Percentiles rank a stretch among this genome's conserved stretches.
Evolutionary conservation across 2,329 filamentous ascomycete species (phyloP).

Genomic region (Emmonsiellopsis sp.): DNA sequence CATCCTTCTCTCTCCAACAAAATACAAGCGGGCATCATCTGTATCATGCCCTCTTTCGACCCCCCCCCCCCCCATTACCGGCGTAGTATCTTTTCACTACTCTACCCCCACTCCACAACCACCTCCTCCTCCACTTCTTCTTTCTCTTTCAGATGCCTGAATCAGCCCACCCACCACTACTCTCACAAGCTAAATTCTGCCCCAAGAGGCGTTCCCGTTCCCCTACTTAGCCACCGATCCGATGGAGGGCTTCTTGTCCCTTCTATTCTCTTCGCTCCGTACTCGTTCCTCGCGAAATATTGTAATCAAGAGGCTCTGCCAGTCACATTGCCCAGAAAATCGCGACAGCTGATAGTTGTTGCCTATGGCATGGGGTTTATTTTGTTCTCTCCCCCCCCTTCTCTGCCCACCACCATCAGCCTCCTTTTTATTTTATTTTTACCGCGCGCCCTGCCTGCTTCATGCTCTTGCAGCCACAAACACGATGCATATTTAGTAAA

Average conservation of each 20-base stretch:
- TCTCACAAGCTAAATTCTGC: neutral
- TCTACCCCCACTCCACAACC: neutral
- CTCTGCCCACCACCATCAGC: too few relatives aligned
- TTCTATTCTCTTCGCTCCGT: constrained; percentile 1
- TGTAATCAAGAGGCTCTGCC: neutral
- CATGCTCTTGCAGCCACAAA: too few relatives aligned
- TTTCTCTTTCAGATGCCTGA: neutral
- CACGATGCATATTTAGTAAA: too few relatives aligned
- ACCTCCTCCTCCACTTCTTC: neutral
- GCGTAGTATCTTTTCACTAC: neutral
- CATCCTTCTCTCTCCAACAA: neutral
- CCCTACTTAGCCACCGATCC: neutral
- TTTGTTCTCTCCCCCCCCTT: too few relatives aligned
- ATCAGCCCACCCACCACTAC: neutral
- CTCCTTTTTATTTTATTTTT: neutral
- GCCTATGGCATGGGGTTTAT: neutral
- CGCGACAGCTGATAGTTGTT: neutral
- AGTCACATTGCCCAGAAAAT: constrained; percentile 4
- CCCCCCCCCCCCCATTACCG: neutral
- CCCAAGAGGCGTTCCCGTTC: neutral
- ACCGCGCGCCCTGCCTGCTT: neutral
- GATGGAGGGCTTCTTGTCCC: neutral
- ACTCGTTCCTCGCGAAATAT: constrained; percentile 6
- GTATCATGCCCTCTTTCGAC: too few relatives aligned
- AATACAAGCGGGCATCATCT: too few relatives aligned